Evolutionary conservation across 2,329 filamentous ascomycete species (phyloP), one percentile per base, ranked within the genome.

Genomic region (Reticulascus tulasneorum): DNA sequence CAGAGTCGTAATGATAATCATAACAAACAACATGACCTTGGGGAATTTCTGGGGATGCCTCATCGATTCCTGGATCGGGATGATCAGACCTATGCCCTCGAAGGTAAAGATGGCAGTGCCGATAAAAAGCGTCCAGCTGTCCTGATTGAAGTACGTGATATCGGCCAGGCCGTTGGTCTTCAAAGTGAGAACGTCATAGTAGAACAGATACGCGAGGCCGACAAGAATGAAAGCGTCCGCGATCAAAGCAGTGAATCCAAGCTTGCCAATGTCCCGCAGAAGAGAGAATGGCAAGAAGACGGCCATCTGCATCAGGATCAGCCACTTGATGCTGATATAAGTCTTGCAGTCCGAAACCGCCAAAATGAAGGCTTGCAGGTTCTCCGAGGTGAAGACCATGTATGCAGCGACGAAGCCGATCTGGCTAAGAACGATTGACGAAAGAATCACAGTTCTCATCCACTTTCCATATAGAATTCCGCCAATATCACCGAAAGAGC

Each of bases 401-500:
- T 97, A 96, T 12, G 91, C 90, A 2, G 88, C 85, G 12, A 94
- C 87, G 57, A 97, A 97, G 7, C 93, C 91, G 44, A 97, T 79
- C 63, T 98, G 93, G 53, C 89, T 95, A 54, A 97, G 76, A 37
- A 98, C 91, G 47, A 98, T 94, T 6, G 93, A 97, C 17, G 75
- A 73, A 42, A 98, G 78, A 55, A 98, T 97, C 52, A 94, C 67
- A 42, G 76, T 82, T 42, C 90, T 79, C 84, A 98, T 86, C 75
- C 85, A 90, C 47, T 82, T 85, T 44, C 93, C 93, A 58, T 93
- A 98, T 12, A 98, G 73, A 29, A 87, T 81, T 31, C 87, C 89
- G 35, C 94, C 93, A 65, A 98, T 94, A 54, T 97, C 93, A 60
- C 93, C 93, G 64, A 97, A 98, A 1, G 93, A 97, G n/a, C 86